Percentiles rank a stretch among this genome's conserved stretches.
Conservation (phyloP, 768 basidiomycete species). For the Tricholoma terreum region DNA sequence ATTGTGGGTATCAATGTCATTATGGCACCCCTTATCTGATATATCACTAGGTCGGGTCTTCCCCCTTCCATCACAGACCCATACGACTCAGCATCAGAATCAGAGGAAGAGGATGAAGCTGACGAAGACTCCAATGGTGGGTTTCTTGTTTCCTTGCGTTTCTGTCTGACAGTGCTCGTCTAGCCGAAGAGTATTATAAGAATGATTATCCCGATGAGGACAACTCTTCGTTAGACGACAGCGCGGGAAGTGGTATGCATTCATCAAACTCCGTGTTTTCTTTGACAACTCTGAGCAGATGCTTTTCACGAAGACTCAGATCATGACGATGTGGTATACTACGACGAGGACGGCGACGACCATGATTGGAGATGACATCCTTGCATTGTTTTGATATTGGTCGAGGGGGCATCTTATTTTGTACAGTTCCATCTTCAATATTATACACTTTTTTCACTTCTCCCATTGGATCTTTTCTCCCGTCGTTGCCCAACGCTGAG, state of each 20-base stretch:
- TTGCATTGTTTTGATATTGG: neutral
- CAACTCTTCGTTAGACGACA: slow-evolving; percentile 35
- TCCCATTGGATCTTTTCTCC: slow-evolving; percentile 3
- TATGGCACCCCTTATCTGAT: slow-evolving; percentile 1
- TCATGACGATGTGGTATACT: slow-evolving; percentile 37
- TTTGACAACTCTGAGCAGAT: slow-evolving; percentile 32
- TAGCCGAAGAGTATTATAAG: slow-evolving; percentile 81
- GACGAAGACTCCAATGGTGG: slow-evolving; percentile 85
- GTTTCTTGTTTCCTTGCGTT: slow-evolving; percentile 6
- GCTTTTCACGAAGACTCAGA: slow-evolving; percentile 57
- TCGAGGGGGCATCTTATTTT: neutral
- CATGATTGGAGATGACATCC: slow-evolving; percentile 9
- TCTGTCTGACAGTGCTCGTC: neutral
- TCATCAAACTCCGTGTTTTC: slow-evolving; percentile 1
- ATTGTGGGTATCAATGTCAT: slow-evolving; percentile 43
- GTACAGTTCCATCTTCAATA: slow-evolving; percentile 1
- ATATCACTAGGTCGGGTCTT: slow-evolving; percentile 52
- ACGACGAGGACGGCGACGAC: slow-evolving; percentile 29
- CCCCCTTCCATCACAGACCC: slow-evolving; percentile 53
- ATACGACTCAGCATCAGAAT: slow-evolving; percentile 61
- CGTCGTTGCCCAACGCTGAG: slow-evolving; percentile 21
- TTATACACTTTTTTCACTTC: slow-evolving; percentile 5
- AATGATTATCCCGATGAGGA: slow-evolving; percentile 85
- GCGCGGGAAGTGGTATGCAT: slow-evolving; percentile 36
- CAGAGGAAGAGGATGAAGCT: slow-evolving; percentile 68